phyloP scores from a whole-genome alignment of 139 green algal species.

The Deuterostichococcus epilithicus region DNA sequence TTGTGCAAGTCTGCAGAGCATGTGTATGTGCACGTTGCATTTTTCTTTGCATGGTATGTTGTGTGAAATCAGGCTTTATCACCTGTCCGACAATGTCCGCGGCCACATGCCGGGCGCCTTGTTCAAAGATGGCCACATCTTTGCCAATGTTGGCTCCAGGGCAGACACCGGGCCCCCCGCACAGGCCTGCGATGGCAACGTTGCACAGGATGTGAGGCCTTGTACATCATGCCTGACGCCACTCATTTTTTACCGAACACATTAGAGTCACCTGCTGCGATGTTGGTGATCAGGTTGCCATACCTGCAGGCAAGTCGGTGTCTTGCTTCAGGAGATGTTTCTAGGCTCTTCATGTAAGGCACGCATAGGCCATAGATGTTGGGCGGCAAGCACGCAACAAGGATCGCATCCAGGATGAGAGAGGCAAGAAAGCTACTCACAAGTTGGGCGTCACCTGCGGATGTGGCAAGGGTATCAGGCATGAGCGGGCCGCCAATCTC shows the following conservation, averaged over 20 bases:
- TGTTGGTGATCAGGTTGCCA: slow-evolving; percentile 29
- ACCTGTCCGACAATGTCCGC: slow-evolving; percentile 77
- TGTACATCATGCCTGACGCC: background rate
- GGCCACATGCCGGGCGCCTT: slow-evolving; percentile 81
- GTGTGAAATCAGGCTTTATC: background rate
- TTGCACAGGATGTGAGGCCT: too few species aligned
- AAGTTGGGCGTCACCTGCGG: slow-evolving; percentile 55
- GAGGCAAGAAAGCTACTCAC: too few species aligned
- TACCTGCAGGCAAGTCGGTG: too few species aligned
- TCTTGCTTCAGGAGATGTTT: too few species aligned
- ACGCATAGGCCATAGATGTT: too few species aligned
- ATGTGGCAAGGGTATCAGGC: background rate
- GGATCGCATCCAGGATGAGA: too few species aligned
- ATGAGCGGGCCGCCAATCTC: background rate
- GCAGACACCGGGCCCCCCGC: slow-evolving; percentile 9
- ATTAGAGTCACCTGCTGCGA: background rate
- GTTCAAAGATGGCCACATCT: slow-evolving; percentile 25
- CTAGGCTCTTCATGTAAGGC: too few species aligned
- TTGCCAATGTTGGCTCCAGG: slow-evolving; percentile 27
- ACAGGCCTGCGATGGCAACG: slow-evolving; percentile 6
- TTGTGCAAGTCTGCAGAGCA: too few species aligned
- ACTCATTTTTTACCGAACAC: background rate
- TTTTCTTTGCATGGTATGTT: background rate
- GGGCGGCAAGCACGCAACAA: too few species aligned
- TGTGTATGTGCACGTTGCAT: background rate